Conservation (phyloP, 805 yeast genomes). For the baker's yeast (Saccharomyces cerevisiae) region DNA sequence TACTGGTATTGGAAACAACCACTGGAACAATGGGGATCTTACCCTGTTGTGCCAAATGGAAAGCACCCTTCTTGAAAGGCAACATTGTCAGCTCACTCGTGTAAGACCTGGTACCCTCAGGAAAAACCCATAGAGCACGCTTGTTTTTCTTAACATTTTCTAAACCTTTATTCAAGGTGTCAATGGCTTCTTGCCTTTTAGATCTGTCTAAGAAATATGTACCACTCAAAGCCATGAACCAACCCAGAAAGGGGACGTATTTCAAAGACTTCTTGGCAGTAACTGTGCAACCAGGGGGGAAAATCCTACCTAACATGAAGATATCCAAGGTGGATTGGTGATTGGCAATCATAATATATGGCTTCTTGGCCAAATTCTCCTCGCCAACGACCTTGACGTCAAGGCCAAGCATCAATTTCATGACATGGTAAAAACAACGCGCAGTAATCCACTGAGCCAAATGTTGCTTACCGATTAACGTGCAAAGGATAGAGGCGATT, state of each 20-base stretch:
- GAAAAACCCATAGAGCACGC: conserved; percentile 82
- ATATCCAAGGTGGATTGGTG: conserved; percentile 90
- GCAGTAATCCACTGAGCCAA: conserved; percentile 89
- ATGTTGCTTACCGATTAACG: conserved; percentile 64
- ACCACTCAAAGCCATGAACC: conserved; percentile 92
- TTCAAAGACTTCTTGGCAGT: conserved; percentile 84
- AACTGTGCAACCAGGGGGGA: conserved; percentile 83
- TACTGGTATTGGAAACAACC: conserved; percentile 79
- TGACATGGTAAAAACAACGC: conserved; percentile 59
- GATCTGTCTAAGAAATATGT: conserved; percentile 85
- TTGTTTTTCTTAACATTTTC: conserved; percentile 48
- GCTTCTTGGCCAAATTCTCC: conserved; percentile 47
- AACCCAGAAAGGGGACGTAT: conserved; percentile 84
- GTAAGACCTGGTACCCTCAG: conserved; percentile 95
- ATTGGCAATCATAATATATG: conserved; percentile 76
- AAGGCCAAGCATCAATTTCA: conserved; percentile 59
- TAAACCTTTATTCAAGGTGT: conserved; percentile 65
- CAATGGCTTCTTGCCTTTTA: conserved; percentile 65
- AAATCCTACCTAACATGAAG: conserved; percentile 67
- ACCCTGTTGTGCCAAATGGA: conserved; percentile 93
- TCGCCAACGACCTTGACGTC: conserved; percentile 63
- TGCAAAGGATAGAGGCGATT: conserved; percentile 57
- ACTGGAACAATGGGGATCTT: conserved; percentile 82
- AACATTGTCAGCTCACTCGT: conserved; percentile 57
- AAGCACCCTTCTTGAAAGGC: conserved; percentile 95